Evolutionary conservation across 179 eudicot genomes (phyloP).

Genomic region (Beta corolliflora): DNA sequence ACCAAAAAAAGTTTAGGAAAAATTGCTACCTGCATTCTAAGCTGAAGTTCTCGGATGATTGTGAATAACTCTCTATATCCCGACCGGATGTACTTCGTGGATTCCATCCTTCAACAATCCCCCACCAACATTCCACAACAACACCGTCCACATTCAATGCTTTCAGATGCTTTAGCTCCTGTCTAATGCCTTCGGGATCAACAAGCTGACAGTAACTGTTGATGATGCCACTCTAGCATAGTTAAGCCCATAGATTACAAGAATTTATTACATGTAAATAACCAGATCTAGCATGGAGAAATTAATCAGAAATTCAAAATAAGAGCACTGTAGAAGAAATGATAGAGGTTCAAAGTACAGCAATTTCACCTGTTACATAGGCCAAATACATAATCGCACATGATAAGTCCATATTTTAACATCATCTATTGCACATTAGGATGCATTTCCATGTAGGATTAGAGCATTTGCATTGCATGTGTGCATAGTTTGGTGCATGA

Average conservation of each 20-base stretch:
- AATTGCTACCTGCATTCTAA: conserved; percentile 60
- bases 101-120: conserved; percentile 68
- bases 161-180: conserved; percentile 60
- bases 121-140: conserved; percentile 72
- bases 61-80: conserved; percentile 64
- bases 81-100: conserved; percentile 65
- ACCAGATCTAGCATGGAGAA: not conserved
- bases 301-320: not conserved
- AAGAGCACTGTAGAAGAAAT: not conserved
- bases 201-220: conserved; percentile 68
- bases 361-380: not conserved
- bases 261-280: not conserved
- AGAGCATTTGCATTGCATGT: no score
- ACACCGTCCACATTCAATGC: conserved; percentile 62
- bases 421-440: no score
- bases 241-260: conserved; percentile 22
- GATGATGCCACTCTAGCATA: conserved; percentile 60
- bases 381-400: not conserved
- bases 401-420: not conserved
- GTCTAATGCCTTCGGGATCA: conserved; percentile 65
- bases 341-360: not conserved
- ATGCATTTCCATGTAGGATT: no score
- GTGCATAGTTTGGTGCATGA: no score
- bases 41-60: conserved; percentile 53
- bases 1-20: not conserved